Base-by-base conservation (phyloP, 768 basidiomycete genomes). In the Gloeostereum incarnatum region DNA sequence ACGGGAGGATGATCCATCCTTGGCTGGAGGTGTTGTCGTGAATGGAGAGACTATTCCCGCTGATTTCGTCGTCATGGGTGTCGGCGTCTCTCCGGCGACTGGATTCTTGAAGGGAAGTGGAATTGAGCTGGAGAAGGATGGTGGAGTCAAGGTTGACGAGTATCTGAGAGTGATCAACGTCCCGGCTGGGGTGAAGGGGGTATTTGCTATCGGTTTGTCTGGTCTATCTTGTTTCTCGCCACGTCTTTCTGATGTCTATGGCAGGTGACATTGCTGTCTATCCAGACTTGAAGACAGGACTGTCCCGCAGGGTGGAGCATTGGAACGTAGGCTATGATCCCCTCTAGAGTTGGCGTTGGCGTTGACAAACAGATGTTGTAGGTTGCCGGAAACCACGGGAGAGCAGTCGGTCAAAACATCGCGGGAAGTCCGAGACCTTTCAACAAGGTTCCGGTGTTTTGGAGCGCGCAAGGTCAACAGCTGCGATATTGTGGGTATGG, bases 381-480 rank as follows among this genome's bases (percentile, higher is more conserved):
- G 78, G 81, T 91, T 41, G 89, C 90, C 11, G 78, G 78, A 33
- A 92, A 93, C 56, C 82, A 84, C 41, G 91, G 89, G 2, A 75
- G 89, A 35, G 76, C 81, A 11, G 81, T 84, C n/a, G 91, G 83
- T 0, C 75, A 76, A 53, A 80, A 71, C 6, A 88, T 94, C 46
- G 68, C 81, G 38, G 79, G 67, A 34, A 68, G 59, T 41, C 64
- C 63, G 22, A 72, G 77, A 44, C 74, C 80, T n/a, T 90, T 82
- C 57, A 67, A 66, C 33, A 91, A 90, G 60, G 62, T 86, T 8
- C 88, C 89, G 0, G 61, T 90, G 25, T 93, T 93, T 63, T 93
- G 91, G 91, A 88, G 85, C 52, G 84, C 87, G 16, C 83, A 83
- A 74, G 89, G 90, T 24, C 80, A 83, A 52, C 85, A 91, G 50